Conservation (phyloP, 129 eudicot genomes). For the Scalesia atractyloides region DNA sequence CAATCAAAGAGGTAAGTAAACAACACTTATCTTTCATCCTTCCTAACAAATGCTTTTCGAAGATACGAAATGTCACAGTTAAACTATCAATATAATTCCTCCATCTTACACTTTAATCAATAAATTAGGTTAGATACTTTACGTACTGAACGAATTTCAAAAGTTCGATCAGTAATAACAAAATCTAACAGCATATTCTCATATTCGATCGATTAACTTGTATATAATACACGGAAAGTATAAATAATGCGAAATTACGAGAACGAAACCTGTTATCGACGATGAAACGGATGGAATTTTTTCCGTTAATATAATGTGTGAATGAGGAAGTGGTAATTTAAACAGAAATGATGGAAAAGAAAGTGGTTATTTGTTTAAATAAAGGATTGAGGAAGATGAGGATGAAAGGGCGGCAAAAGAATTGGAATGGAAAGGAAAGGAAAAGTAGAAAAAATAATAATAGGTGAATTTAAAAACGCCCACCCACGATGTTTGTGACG, state of each 20-base stretch:
- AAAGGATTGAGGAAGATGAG: too few species aligned
- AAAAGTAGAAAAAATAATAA: neutral
- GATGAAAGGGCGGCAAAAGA: conserved; percentile 49
- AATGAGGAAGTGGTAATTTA: conserved; percentile 1
- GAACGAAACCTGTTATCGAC: conserved; percentile 16
- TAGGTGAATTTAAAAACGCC: conserved; percentile 21
- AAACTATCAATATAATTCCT: neutral
- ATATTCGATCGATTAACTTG: neutral
- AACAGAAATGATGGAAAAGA: conserved; percentile 9
- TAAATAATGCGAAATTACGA: neutral
- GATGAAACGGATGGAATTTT: neutral
- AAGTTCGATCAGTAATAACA: conserved; percentile 8
- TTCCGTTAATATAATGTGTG: neutral
- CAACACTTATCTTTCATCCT: conserved; percentile 27
- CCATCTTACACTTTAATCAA: conserved; percentile 9
- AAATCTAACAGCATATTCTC: neutral
- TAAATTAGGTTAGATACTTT: neutral
- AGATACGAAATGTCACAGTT: conserved; percentile 17
- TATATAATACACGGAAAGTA: neutral
- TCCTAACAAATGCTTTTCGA: conserved; percentile 22
- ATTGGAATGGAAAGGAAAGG: conserved; percentile 37
- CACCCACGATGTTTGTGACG: conserved; percentile 17
- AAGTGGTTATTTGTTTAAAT: neutral
- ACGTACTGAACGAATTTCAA: neutral
- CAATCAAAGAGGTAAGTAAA: conserved; percentile 40